Evolutionary conservation across 202 grass and related monocot species (phyloP).

Genomic region (Carex sylvatica): DNA sequence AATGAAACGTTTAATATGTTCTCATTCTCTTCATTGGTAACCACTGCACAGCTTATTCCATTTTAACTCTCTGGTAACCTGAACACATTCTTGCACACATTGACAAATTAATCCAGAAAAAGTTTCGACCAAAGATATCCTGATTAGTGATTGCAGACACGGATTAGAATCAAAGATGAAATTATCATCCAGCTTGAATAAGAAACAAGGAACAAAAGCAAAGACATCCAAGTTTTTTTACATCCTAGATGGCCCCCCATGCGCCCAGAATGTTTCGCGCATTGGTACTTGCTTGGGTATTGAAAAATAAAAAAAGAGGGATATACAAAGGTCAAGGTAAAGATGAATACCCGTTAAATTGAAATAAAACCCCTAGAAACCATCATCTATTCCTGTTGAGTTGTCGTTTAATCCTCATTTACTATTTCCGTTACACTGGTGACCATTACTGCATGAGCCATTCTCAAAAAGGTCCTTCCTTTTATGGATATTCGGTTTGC

Average conservation of each 20-base stretch:
- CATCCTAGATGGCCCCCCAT: conserved; percentile 38
- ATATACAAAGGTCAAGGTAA: conserved; percentile 49
- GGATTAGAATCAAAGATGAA: conserved; percentile 4
- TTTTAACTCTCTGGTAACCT: neutral
- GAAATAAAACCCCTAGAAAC: conserved; percentile 5
- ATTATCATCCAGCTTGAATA: conserved; percentile 54
- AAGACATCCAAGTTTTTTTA: conserved; percentile 47
- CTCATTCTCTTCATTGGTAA: neutral
- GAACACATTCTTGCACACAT: neutral
- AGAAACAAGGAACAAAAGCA: conserved; percentile 52
- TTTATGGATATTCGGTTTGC: conserved; percentile 42
- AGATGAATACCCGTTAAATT: conserved; percentile 28
- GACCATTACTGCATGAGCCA: conserved; percentile 51
- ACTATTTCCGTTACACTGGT: conserved; percentile 69
- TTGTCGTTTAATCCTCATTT: conserved; percentile 45
- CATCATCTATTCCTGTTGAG: neutral
- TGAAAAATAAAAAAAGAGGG: conserved; percentile 32
- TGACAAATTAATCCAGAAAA: neutral
- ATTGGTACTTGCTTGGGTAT: conserved; percentile 27
- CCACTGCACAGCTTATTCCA: neutral
- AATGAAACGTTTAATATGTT: neutral
- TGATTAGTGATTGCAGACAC: neutral
- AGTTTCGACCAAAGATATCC: neutral
- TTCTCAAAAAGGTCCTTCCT: conserved; percentile 45
- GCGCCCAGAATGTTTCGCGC: conserved; percentile 37